Percentiles rank a stretch among this genome's conserved stretches.
Conservation (phyloP, 2,329 filamentous ascomycete genomes). For the Tolypocladium ovalisporum region DNA sequence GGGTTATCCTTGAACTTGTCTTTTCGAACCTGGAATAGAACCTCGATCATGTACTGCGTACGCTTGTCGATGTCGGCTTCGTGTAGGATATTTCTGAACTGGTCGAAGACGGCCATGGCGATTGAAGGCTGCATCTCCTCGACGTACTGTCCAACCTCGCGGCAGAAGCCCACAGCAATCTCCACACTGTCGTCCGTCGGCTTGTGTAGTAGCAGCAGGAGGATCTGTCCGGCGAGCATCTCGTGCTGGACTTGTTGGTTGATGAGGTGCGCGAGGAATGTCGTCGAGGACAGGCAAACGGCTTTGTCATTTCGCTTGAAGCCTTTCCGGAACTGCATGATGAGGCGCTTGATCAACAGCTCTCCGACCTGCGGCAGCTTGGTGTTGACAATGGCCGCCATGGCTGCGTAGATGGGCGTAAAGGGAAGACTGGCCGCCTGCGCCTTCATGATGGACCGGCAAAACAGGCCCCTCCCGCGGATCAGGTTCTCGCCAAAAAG, state of each 20-base stretch:
- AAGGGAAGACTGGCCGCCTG: conserved; percentile 93
- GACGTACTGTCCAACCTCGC: conserved; percentile 85
- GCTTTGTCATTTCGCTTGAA: conserved; percentile 96
- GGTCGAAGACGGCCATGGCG: conserved; percentile 83
- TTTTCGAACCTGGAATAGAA: conserved; percentile 91
- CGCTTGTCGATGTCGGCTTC: conserved; percentile 96
- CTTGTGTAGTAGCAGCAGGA: conserved; percentile 85
- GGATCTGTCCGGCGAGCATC: conserved; percentile 83
- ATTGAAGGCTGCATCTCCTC: conserved; percentile 92
- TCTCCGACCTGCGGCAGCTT: conserved; percentile 94
- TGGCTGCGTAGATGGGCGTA: conserved; percentile 90
- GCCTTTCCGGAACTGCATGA: conserved; percentile 89
- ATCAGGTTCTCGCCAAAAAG: conserved; percentile 91
- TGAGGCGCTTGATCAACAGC: conserved; percentile 70
- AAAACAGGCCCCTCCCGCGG: conserved; percentile 84
- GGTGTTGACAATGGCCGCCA: conserved; percentile 94
- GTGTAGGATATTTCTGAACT: conserved; percentile 89
- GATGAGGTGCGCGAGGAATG: conserved; percentile 88
- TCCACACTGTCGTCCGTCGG: conserved; percentile 96
- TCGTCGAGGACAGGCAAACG: conserved; percentile 85
- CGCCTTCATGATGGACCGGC: conserved; percentile 95
- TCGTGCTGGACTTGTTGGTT: conserved; percentile 96
- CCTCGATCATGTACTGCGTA: conserved; percentile 99
- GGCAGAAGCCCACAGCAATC: conserved; percentile 87
- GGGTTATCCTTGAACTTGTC: conserved; percentile 95